Evolutionary conservation across 1,284 basidiomycete species (phyloP).

Genomic region (Naganishia albida): DNA sequence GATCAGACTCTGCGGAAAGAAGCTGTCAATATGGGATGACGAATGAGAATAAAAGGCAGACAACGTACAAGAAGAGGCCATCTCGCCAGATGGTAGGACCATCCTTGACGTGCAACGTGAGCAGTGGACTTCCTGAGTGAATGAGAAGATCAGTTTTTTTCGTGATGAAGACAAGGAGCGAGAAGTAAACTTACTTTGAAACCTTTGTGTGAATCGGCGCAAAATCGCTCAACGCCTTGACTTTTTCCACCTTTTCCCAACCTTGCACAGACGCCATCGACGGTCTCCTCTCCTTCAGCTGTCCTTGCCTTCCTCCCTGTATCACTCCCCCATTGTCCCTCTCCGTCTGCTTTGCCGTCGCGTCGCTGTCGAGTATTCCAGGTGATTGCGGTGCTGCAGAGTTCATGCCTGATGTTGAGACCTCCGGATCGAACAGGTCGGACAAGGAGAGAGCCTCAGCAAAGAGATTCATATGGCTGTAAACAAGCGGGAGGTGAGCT

Average conservation of each 20-base stretch:
- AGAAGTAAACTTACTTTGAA: slow-evolving; percentile 41
- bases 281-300: slow-evolving; percentile 2
- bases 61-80: slow-evolving; percentile 81
- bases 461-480: slow-evolving; percentile 51
- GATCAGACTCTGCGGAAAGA: slow-evolving; percentile 64
- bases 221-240: slow-evolving; percentile 87
- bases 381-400: slow-evolving; percentile 26
- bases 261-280: slow-evolving; percentile 48
- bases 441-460: slow-evolving; percentile 47
- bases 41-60: slow-evolving; percentile 73
- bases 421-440: slow-evolving; percentile 38
- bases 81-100: slow-evolving; percentile 71
- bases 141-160: background rate
- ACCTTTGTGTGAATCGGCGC: slow-evolving; percentile 85
- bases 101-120: slow-evolving; percentile 27
- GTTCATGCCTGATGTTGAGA: slow-evolving; percentile 38
- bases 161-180: background rate
- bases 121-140: slow-evolving; percentile 1
- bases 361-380: slow-evolving; percentile 37
- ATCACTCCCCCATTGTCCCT: slow-evolving; percentile 35
- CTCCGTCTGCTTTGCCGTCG: slow-evolving; percentile 10
- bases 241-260: slow-evolving; percentile 63
- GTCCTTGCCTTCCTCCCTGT: slow-evolving; percentile 1
- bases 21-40: slow-evolving; percentile 61
- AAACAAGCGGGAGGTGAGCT: background rate